Base-by-base conservation (phyloP, 2,329 filamentous ascomycete species). In the Lasiodiplodia theobromae region DNA sequence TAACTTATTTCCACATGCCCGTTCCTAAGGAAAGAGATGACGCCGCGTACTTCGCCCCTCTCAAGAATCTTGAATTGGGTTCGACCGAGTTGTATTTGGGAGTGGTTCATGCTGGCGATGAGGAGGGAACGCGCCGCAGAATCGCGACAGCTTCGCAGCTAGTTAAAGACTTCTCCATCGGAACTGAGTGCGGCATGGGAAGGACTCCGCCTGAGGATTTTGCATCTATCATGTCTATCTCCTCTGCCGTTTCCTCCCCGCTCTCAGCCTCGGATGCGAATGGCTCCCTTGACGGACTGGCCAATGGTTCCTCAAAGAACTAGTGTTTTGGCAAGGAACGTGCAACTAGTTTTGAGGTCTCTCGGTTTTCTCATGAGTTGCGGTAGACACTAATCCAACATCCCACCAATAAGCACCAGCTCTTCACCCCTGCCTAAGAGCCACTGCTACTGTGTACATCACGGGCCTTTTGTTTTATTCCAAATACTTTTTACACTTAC, bases 1-100 rank as follows among this genome's bases (percentile, higher is more conserved):
- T 84, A 28, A 71, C 78, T 56, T 85, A 77, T 74, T 71, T 84
- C 38, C 83, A 85, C 68, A 76, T 83, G 72, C 82, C 83, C 2
- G 68, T 67, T 18, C 68, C 68, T 16, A 69, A 68, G 56, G 62
- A 68, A n/a, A 53, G 68, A n/a, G 37, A 57, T 11, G 68, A 69
- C 34, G 37, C 21, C 4, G 38, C 31, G 6, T 69, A 69, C 10
- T 67, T 69, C 56, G 57, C 54, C 5, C 63, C 68, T n/a, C 56
- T 69, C 64, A 57, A 54, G 49, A 23, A 47, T 25, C 53, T 69
- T 25, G 25, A 44, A 12, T 31, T 69, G 2, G 68, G 62, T 10
- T n/a, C 14, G 11, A 64, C 56, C 11, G 68, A 69, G 23, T 34
- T 69, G n/a, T 69, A 69, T 31, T 28, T 69, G 28, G 68, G 68